These are phyloP conservation scores for Verruconis gallopava DNA, from an alignment of 2,329 filamentous ascomycete species.

Conservation along the genomic window DNA sequence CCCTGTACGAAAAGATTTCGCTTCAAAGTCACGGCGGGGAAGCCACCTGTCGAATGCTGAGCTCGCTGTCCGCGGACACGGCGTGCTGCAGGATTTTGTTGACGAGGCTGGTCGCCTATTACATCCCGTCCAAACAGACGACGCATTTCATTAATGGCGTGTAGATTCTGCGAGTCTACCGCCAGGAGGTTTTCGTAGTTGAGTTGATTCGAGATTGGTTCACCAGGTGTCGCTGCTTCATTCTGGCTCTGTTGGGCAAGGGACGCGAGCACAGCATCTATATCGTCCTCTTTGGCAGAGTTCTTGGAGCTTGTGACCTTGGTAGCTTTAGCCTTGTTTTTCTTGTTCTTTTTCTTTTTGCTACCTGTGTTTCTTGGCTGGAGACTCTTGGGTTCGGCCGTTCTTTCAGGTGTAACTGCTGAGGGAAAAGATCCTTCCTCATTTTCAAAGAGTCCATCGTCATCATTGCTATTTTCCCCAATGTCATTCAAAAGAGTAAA, in stretches of 20 bases:
- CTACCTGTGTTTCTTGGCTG: slow-evolving; percentile 3
- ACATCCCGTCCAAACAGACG: slow-evolving; percentile 55
- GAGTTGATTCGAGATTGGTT: slow-evolving; percentile 14
- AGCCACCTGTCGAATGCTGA: slow-evolving; percentile 43
- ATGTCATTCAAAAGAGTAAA: slow-evolving; percentile 5
- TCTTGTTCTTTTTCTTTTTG: slow-evolving; percentile 15
- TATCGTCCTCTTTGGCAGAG: slow-evolving; percentile 42
- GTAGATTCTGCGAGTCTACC: slow-evolving; percentile 60
- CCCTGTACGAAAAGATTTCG: slow-evolving; percentile 77
- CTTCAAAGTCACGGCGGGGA: slow-evolving; percentile 50
- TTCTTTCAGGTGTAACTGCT: slow-evolving; percentile 24
- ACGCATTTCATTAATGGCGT: slow-evolving; percentile 84
- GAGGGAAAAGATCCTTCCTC: slow-evolving; percentile 21
- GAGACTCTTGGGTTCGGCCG: slow-evolving; percentile 11
- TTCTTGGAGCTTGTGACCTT: slow-evolving; percentile 19
- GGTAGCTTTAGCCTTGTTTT: slow-evolving; percentile 12
- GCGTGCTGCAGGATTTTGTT: slow-evolving; percentile 29
- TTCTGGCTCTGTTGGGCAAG: slow-evolving; percentile 1
- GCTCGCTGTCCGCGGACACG: slow-evolving; percentile 25
- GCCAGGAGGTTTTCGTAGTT: slow-evolving; percentile 34
- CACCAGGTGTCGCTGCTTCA: background rate
- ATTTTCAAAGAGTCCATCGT: slow-evolving; percentile 26
- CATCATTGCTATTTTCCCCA: slow-evolving; percentile 20
- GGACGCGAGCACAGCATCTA: slow-evolving; percentile 34
- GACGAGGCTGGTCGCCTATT: slow-evolving; percentile 34